Evolutionary conservation across 352 stramenopile genomes (phyloP), one percentile per base, ranked within the genome.

Genomic region (Phytophthora tentaculata): DNA sequence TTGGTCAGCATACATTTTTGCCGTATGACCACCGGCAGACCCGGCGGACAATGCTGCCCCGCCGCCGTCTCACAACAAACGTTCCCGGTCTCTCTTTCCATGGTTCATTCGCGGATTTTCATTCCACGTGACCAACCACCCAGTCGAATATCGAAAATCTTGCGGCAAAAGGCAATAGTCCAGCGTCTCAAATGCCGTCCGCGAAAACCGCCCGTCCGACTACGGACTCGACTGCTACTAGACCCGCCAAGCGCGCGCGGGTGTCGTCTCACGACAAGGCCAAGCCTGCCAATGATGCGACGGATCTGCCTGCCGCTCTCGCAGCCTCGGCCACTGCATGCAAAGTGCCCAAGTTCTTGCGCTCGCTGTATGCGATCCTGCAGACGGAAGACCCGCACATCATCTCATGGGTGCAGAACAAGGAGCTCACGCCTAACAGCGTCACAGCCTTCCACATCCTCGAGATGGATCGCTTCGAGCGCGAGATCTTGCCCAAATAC

Each of bases 401-500:
- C 48, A 83, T 96, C 59, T 70, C 71, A 16, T 96, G 86, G 89
- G 67, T 90, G 48, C 69, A 89, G 53, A 93, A 94, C 73, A 56
- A 82, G 4, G 78, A 87, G 52, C 77, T 93, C 28, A 81, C 78
- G 72, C 76, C 84, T 13, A 87, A 89, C 61, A 65, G 77, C 52
- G 48, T 76, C 53, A 68, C 80, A 52, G 82, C 85, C 24, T 94
- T 95, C 65, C 82, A 92, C 59, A 92, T 95, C 68, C 79, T 94
- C 14, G 77, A 85, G 56, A 84, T 89, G 73, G 59, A 75, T 1
- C 80, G 83, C 61, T 91, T 98, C 35, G 91, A 98, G 79, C 63
- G 80, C 19, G 82, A 96, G 61, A 80, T 98, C 24, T 74, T 98
- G 17, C 91, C 94, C 19, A 90, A 92, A 59, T 98, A 98, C 76